Conservation (phyloP, 2,329 filamentous ascomycete species). For the Verticillium klebahnii region DNA sequence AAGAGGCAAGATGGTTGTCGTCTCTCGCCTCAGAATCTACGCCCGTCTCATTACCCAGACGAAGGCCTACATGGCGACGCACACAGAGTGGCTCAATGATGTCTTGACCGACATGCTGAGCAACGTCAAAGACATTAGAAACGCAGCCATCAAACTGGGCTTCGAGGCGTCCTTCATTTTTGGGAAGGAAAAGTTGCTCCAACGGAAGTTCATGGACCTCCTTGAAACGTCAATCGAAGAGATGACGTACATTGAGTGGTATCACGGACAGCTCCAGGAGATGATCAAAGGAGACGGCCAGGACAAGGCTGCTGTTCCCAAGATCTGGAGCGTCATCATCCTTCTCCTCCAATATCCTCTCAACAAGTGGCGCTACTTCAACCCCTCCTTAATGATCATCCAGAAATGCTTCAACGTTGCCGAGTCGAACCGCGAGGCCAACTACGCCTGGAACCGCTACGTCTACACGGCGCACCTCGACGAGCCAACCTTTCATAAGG, state of each 20-base stretch:
- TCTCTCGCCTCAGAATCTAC: conserved; percentile 75
- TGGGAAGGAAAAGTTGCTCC: conserved; percentile 63
- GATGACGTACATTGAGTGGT: conserved; percentile 63
- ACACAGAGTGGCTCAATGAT: conserved; percentile 76
- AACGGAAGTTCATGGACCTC: conserved; percentile 62
- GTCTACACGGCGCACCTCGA: conserved; percentile 69
- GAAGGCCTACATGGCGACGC: conserved; percentile 62
- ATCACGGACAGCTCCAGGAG: conserved; percentile 59
- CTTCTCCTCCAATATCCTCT: conserved; percentile 66
- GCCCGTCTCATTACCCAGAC: conserved; percentile 70
- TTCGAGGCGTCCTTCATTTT: conserved; percentile 64
- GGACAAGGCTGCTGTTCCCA: conserved; percentile 64
- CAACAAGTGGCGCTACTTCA: conserved; percentile 69
- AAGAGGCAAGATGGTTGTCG: conserved; percentile 75
- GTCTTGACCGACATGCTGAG: conserved; percentile 80
- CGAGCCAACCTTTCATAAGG: conserved; percentile 50
- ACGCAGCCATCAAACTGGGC: conserved; percentile 69
- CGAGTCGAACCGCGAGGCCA: conserved; percentile 69
- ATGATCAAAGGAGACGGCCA: conserved; percentile 51
- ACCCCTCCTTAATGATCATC: conserved; percentile 71
- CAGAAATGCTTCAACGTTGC: conserved; percentile 80
- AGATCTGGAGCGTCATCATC: conserved; percentile 82
- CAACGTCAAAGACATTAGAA: conserved; percentile 69
- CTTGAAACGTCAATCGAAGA: conserved; percentile 55
- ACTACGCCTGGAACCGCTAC: conserved; percentile 81